Percentiles rank a stretch among this genome's conserved stretches.
These are phyloP conservation scores for Penicillium subrubescens DNA, from an alignment of 495 filamentous ascomycete species.

Conservation along the genomic window DNA sequence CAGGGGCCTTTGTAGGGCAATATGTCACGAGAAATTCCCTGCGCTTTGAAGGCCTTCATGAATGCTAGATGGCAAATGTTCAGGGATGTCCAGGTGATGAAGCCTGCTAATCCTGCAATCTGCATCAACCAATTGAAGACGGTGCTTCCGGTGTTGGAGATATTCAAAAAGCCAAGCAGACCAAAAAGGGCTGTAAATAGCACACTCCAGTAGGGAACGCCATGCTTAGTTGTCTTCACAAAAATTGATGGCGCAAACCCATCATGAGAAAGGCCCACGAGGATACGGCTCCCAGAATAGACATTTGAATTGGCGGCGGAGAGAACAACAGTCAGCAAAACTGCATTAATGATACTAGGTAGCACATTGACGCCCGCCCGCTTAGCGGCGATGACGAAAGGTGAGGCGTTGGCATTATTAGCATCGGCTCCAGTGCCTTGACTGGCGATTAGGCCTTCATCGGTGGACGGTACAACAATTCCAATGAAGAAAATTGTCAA, in stretches of 20 bases:
- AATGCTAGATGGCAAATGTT: slow-evolving; percentile 57
- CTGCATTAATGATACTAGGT: slow-evolving; percentile 72
- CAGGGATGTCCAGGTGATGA: slow-evolving; percentile 60
- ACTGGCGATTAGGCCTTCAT: slow-evolving; percentile 13
- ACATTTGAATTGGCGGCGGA: slow-evolving; percentile 72
- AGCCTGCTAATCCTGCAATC: slow-evolving; percentile 58
- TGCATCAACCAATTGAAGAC: slow-evolving; percentile 56
- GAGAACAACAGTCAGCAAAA: slow-evolving; percentile 62
- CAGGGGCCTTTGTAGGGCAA: slow-evolving; percentile 55
- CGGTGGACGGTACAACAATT: slow-evolving; percentile 57
- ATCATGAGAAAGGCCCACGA: slow-evolving; percentile 56
- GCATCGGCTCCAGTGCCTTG: slow-evolving; percentile 5
- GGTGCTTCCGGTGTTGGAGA: slow-evolving; percentile 24
- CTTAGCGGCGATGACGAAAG: slow-evolving; percentile 59
- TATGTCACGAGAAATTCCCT: slow-evolving; percentile 46
- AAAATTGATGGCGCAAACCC: slow-evolving; percentile 55
- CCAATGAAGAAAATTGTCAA: slow-evolving; percentile 66
- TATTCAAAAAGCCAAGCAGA: slow-evolving; percentile 49
- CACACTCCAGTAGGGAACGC: slow-evolving; percentile 44
- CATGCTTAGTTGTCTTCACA: slow-evolving; percentile 33
- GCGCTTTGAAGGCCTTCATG: slow-evolving; percentile 51
- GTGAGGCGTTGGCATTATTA: slow-evolving; percentile 32
- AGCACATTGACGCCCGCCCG: slow-evolving; percentile 61
- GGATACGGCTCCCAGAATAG: slow-evolving; percentile 63
- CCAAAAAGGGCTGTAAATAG: slow-evolving; percentile 42